A percentile compares a stretch with the other conserved stretches of the same genome.
phyloP scores from a whole-genome alignment of 1,139 yeast genomes.

The Debaryomyces coudertii region DNA sequence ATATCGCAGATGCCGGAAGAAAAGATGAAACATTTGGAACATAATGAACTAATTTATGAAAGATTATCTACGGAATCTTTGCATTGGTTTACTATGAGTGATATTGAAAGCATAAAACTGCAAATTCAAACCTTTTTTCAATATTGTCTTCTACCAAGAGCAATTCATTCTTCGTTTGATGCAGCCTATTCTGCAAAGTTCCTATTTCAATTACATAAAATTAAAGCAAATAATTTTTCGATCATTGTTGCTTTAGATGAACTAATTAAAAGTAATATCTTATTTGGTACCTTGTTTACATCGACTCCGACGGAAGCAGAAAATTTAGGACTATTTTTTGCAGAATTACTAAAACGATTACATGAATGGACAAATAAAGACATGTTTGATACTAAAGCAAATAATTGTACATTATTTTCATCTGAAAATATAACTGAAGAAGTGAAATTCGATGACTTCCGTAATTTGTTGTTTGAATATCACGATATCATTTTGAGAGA shows the following conservation, averaged over 20 bases:
- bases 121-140: slow-evolving; percentile 52
- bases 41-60: slow-evolving; percentile 17
- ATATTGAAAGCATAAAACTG: slow-evolving; percentile 23
- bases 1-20: slow-evolving; percentile 31
- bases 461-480: slow-evolving; percentile 54
- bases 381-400: slow-evolving; percentile 16
- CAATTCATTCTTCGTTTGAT: slow-evolving; percentile 80
- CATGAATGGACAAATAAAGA: slow-evolving; percentile 44
- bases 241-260: slow-evolving; percentile 47
- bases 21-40: slow-evolving; percentile 36
- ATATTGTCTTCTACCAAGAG: slow-evolving; percentile 74
- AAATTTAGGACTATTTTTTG: slow-evolving; percentile 75
- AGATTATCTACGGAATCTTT: slow-evolving; percentile 21
- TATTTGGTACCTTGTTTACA: slow-evolving; percentile 66
- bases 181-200: slow-evolving; percentile 75
- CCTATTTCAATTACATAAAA: slow-evolving; percentile 51
- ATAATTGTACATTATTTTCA: slow-evolving; percentile 12
- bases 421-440: slow-evolving; percentile 15
- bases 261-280: slow-evolving; percentile 52
- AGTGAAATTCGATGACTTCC: slow-evolving; percentile 39
- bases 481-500: slow-evolving; percentile 54
- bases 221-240: slow-evolving; percentile 48
- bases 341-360: slow-evolving; percentile 54
- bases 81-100: slow-evolving; percentile 29
- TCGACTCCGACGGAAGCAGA: slow-evolving; percentile 81